Evolutionary conservation across 2,329 filamentous ascomycete species (phyloP), one percentile per base, ranked within the genome.

Genomic region (Lasiodiplodia sp.): DNA sequence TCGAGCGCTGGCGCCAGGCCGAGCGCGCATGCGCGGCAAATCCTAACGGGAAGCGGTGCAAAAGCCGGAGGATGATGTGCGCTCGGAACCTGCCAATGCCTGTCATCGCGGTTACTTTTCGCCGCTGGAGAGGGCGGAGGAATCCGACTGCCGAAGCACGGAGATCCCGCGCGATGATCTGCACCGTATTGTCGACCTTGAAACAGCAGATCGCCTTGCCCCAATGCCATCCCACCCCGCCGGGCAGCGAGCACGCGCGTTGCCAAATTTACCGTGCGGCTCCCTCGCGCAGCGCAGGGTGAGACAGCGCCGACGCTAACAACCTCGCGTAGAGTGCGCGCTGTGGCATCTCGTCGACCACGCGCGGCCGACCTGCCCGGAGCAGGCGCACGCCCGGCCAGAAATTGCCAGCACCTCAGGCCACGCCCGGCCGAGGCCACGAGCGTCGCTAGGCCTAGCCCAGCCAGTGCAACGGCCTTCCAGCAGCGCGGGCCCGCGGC

Each of bases 1-100:
- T 34, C 55, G 31, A 23, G n/a, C 37, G 57, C 57, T 23, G 23
- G 14, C 28, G 21, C 25, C 23, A 10, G 21, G 58, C 40, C 58
- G 58, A 44, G 40, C 58, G n/a, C 44, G 34, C 55, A 47, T n/a
- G 58, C 58, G 58, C 58, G 58, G 58, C 58, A 63, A 49, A 63
- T 51, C 25, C 40, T 60, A 60, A 51, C 58, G 58, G 58, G 58
- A 63, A 63, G 58, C 58, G 58, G 58, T 63, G 40, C 40, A 40
- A 63, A 63, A 28, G 58, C 58, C 58, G 58, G 58, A 63, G 58
- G 58, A 63, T 63, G 58, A 63, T 63, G 58, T 47, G 58, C 57
- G 57, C 57, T 60, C 57, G 57, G 57, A 60, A 49, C 21, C 28
- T 60, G 57, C 57, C 57, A 60, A 60, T 60, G 57, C 57, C 57